Conservation (phyloP, 2,329 filamentous ascomycete genomes). For the Teratosphaeria epicoccoides region DNA sequence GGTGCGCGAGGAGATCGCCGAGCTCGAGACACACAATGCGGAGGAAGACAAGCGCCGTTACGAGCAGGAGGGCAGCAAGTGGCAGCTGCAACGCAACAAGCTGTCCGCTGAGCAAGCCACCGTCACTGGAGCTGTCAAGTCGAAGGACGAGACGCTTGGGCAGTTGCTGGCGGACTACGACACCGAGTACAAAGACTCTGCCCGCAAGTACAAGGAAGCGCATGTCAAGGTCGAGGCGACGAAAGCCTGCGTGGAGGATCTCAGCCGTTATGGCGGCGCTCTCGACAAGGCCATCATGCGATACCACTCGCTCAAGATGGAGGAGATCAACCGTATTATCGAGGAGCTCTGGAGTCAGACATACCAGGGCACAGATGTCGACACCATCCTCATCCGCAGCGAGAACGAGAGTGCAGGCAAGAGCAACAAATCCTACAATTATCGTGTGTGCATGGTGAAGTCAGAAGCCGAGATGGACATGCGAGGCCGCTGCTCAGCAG, state of each 20-base stretch:
- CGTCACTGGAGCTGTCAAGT: conserved; percentile 67
- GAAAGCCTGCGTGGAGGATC: conserved; percentile 83
- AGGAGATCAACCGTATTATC: conserved; percentile 90
- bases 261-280: conserved; percentile 70
- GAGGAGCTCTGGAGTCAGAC: conserved; percentile 95
- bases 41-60: conserved; percentile 72
- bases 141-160: conserved; percentile 70
- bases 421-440: conserved; percentile 82
- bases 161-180: conserved; percentile 70
- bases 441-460: conserved; percentile 95
- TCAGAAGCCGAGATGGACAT: conserved; percentile 98
- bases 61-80: conserved; percentile 54
- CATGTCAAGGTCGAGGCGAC: conserved; percentile 87
- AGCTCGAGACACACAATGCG: conserved; percentile 68
- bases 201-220: conserved; percentile 68
- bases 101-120: conserved; percentile 62
- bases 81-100: conserved; percentile 57
- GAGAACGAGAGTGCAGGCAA: conserved; percentile 58
- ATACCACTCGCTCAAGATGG: conserved; percentile 94
- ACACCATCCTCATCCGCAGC: conserved; percentile 89
- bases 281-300: conserved; percentile 96
- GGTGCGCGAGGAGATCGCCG: conserved; percentile 58
- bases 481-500: conserved; percentile 92
- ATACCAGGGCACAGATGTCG: conserved; percentile 94
- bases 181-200: conserved; percentile 75